phyloP scores from a whole-genome alignment of 1,139 yeast genomes.

The Yamadazyma buinensis region DNA sequence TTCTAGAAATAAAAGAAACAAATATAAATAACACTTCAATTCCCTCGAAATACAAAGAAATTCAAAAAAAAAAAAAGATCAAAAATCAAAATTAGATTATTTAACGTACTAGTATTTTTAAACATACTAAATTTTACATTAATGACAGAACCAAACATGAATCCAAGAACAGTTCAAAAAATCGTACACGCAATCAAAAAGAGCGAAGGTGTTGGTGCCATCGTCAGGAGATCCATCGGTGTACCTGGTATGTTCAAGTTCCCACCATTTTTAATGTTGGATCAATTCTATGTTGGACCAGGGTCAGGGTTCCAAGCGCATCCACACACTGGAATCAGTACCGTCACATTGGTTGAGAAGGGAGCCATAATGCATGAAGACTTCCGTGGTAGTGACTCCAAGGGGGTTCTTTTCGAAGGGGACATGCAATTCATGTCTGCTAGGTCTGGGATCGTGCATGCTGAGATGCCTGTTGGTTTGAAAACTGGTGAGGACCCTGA shows the following conservation, averaged over 20 bases:
- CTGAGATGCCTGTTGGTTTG: constrained; percentile 76
- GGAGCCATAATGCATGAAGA: constrained; percentile 91
- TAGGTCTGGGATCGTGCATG: constrained; percentile 82
- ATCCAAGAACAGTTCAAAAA: constrained; percentile 52
- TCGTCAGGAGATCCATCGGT: constrained; percentile 81
- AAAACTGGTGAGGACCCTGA: constrained; percentile 54
- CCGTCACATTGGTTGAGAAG: constrained; percentile 68
- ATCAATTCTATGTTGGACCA: constrained; percentile 57
- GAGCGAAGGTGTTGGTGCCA: constrained; percentile 85
- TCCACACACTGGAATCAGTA: constrained; percentile 91
- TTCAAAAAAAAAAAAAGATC: no score
- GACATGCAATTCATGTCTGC: constrained; percentile 96
- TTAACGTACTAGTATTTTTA: background rate
- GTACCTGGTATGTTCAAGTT: constrained; percentile 62
- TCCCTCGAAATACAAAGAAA: no score
- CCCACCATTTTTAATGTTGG: constrained; percentile 81
- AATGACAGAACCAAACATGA: constrained; percentile 7
- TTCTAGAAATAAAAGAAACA: no score
- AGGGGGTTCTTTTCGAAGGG: constrained; percentile 76
- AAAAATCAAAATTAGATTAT: constrained; percentile 2
- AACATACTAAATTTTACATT: constrained; percentile 5
- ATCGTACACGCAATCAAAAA: constrained; percentile 67
- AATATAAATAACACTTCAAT: no score
- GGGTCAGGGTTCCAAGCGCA: constrained; percentile 87
- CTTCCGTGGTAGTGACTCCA: constrained; percentile 51